phyloP scores from a whole-genome alignment of 495 filamentous ascomycete species.

The Daldinia caldariorum region DNA sequence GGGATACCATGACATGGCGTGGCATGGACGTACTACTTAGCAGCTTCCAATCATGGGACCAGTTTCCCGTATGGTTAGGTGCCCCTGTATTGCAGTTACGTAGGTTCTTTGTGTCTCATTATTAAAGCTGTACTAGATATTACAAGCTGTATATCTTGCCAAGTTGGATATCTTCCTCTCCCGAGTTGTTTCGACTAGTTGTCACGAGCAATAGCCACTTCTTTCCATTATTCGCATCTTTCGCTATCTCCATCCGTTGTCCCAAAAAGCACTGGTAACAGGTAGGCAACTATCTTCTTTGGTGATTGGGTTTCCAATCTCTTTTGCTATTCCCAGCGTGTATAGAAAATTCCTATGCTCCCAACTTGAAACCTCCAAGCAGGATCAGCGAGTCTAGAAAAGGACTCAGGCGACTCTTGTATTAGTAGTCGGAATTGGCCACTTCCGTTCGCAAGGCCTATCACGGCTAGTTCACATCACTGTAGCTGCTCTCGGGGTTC shows the following conservation, averaged over 20 bases:
- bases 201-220: constrained; percentile 1
- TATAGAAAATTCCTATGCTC: constrained; percentile 22
- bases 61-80: constrained; percentile 28
- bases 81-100: constrained; percentile 31
- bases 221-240: constrained; percentile 9
- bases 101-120: constrained; percentile 35
- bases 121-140: constrained; percentile 22
- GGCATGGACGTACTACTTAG: constrained; percentile 29
- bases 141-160: constrained; percentile 24
- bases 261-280: constrained; percentile 20
- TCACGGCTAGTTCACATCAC: constrained; percentile 8
- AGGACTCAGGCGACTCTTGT: constrained; percentile 21
- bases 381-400: constrained; percentile 31
- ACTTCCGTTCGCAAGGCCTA: constrained; percentile 15
- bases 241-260: background rate
- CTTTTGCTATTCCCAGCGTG: constrained; percentile 19
- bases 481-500: constrained; percentile 14
- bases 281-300: background rate
- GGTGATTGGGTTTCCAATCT: constrained; percentile 31
- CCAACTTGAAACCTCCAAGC: constrained; percentile 21
- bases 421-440: constrained; percentile 21
- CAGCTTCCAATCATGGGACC: constrained; percentile 42
- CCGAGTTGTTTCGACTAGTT: background rate
- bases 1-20: constrained; percentile 41
- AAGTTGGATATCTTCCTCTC: constrained; percentile 18